Base-by-base conservation (phyloP, 495 filamentous ascomycete genomes). In the Podospora comata region DNA sequence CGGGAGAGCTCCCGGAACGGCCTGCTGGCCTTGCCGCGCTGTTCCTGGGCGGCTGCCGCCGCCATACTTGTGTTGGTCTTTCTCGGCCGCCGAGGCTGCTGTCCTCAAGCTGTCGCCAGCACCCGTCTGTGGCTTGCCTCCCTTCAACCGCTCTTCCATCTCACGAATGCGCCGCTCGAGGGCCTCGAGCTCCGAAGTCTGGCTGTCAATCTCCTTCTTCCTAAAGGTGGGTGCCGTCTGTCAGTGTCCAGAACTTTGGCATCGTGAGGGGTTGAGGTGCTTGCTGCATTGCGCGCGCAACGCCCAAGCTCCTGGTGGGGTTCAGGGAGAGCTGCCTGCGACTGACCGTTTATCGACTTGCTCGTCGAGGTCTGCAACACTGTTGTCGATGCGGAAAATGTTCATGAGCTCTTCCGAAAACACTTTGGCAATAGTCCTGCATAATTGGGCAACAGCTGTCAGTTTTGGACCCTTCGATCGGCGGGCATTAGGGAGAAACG, bases 371-470 rank as follows among this genome's bases (percentile, higher is more conserved):
- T 91, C 85, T 72, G 91, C 88, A 68, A 97, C 80, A 71, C 87
- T 88, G 74, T 89, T 91, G 71, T 96, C 90, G 72, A 95, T 88
- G 71, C 89, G 85, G 78, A 98, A 98, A 69, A 93, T 89, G 77
- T 93, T 91, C 80, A 96, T 91, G 65, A 98, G 85, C 74, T 91
- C 91, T 27, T 89, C 82, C 34, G 92, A 92, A 83, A 98, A 97
- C 66, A 88, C 90, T 66, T 90, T 89, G 27, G 93, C 94, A 77
- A 97, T 88, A 65, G 91, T 94, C 67, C 94, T 97, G 80, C 57
- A 23, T 28, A 34, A 54, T 60, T 53, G 18, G 28, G 30, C 60
- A 27, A 65, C 65, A 27, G 2, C 44, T 26, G 69, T 76, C 61
- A 73, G 75, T 55, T 32, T 63, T 39, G 60, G 39, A 28, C 30